Conservation (phyloP, 768 basidiomycete species). For the Pulveroboletus sp. region DNA sequence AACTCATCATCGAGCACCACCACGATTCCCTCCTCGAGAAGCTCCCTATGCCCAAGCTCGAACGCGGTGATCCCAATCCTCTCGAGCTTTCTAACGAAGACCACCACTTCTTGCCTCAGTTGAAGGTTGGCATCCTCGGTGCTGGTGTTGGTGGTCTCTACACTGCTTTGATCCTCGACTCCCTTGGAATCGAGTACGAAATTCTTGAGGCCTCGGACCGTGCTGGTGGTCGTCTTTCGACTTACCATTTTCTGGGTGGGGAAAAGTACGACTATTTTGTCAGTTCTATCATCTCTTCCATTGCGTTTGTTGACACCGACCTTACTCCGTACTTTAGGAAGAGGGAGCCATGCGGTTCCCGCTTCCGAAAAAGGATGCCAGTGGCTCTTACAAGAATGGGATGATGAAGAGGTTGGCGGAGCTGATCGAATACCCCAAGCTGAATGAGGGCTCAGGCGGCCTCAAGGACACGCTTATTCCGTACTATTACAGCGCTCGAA, state of each 20-base stretch:
- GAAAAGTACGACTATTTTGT: constrained; percentile 37
- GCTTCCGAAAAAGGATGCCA: constrained; percentile 15
- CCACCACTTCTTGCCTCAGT: neutral
- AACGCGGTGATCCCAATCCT: neutral
- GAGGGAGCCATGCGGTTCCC: constrained; percentile 43
- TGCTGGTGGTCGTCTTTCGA: constrained; percentile 44
- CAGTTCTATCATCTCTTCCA: constrained; percentile 3
- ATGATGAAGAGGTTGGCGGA: constrained; percentile 31
- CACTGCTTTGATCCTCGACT: constrained; percentile 44
- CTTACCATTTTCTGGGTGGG: constrained; percentile 36
- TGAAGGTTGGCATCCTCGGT: constrained; percentile 20
- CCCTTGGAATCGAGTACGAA: constrained; percentile 41
- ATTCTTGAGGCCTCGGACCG: constrained; percentile 43
- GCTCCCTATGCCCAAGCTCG: neutral
- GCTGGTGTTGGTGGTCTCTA: constrained; percentile 35
- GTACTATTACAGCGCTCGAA: constrained; percentile 14
- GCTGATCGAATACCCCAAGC: constrained; percentile 21
- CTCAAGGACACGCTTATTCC: constrained; percentile 23
- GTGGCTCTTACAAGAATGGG: constrained; percentile 19
- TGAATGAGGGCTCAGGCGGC: constrained; percentile 11
- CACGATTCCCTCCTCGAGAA: constrained; percentile 5
- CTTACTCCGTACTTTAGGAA: constrained; percentile 20
- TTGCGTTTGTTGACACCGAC: neutral
- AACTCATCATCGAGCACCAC: constrained; percentile 12
- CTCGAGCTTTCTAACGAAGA: neutral